Evolutionary conservation across 2,329 filamentous ascomycete species (phyloP).

Genomic region (Aspergillus flavus): DNA sequence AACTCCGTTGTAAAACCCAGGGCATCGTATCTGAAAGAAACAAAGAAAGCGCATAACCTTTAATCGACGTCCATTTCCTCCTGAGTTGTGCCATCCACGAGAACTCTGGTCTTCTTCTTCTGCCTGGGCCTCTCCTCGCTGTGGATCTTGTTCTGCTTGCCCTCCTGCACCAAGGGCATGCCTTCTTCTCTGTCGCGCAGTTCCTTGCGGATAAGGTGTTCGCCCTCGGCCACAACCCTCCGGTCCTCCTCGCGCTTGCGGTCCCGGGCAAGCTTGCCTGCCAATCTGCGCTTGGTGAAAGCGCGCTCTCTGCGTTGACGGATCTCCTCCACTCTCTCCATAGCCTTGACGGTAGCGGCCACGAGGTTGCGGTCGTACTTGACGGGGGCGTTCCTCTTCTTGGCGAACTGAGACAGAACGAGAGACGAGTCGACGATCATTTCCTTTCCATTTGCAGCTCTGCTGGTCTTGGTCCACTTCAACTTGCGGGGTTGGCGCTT

Average conservation of each 20-base stretch:
- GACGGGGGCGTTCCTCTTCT: constrained; percentile 88
- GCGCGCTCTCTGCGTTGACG: constrained; percentile 78
- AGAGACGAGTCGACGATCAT: constrained; percentile 94
- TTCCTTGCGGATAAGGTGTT: constrained; percentile 82
- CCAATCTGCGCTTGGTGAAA: constrained; percentile 94
- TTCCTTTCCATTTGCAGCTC: constrained; percentile 79
- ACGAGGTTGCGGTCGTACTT: constrained; percentile 95
- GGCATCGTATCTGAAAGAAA: constrained; percentile 19
- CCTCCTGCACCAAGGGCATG: constrained; percentile 36
- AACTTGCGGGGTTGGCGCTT: constrained; percentile 97
- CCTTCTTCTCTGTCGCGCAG: constrained; percentile 60
- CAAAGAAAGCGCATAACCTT: constrained; percentile 22
- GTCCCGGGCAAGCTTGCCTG: constrained; percentile 73
- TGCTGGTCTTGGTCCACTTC: constrained; percentile 95
- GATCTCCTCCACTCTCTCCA: constrained; percentile 89
- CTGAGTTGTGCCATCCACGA: constrained; percentile 48
- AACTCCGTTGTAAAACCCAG: constrained; percentile 28
- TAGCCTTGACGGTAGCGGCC: constrained; percentile 83
- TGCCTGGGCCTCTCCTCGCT: constrained; percentile 46
- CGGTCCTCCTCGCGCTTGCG: constrained; percentile 76
- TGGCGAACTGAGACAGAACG: constrained; percentile 70
- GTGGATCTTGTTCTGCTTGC: constrained; percentile 41
- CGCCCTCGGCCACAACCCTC: constrained; percentile 87
- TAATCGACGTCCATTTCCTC: constrained; percentile 53
- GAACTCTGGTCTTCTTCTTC: constrained; percentile 48